phyloP scores from a whole-genome alignment of 202 grass and related monocot species.

The Digitaria exilis region DNA sequence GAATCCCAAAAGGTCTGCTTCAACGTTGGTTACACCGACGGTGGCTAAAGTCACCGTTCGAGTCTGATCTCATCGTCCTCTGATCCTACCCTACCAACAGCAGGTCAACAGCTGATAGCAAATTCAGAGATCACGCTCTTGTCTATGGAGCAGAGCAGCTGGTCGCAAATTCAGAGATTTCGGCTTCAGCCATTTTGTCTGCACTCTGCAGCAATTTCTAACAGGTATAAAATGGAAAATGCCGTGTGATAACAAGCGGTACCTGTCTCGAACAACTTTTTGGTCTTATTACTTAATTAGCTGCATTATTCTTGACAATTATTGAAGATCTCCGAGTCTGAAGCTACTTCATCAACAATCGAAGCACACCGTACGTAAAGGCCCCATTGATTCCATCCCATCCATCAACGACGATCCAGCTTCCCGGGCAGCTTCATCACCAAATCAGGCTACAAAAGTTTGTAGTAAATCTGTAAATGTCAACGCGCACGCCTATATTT shows the following conservation, averaged over 20 bases:
- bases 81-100: neutral
- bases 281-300: too few relatives aligned
- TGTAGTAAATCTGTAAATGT: too few relatives aligned
- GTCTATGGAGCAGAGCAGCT: neutral
- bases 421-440: neutral
- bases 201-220: neutral
- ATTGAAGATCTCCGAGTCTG: neutral
- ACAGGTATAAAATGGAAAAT: neutral
- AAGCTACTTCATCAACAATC: neutral
- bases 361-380: slow-evolving; percentile 5
- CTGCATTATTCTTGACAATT: neutral
- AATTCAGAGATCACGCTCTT: neutral
- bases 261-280: neutral
- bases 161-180: neutral
- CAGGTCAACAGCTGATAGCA: neutral
- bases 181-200: neutral
- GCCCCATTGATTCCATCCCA: neutral
- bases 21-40: neutral
- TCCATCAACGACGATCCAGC: neutral
- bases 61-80: neutral
- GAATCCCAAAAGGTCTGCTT: neutral
- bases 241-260: neutral
- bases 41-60: neutral
- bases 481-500: neutral
- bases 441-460: too few relatives aligned